Conservation (phyloP, 257 asterid species). For the Petunia secreta region DNA sequence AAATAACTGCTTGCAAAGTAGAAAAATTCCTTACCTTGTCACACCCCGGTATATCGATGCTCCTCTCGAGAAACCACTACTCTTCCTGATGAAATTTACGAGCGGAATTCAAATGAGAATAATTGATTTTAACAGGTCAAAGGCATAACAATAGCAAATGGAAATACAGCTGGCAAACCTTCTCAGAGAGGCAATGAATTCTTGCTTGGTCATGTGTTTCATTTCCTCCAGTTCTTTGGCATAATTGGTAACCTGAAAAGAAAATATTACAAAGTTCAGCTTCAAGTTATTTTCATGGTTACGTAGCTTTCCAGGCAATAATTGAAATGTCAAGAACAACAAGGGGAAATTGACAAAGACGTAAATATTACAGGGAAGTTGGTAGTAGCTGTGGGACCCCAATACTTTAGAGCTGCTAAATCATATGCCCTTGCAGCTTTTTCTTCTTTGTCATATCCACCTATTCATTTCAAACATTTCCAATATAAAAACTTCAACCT, state of each 20-base stretch:
- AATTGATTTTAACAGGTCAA: not conserved
- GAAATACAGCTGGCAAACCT: slow-evolving; percentile 45
- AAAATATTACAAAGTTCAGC: slow-evolving; percentile 18
- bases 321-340: slow-evolving; percentile 11
- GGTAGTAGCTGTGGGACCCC: slow-evolving; percentile 95
- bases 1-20: not conserved
- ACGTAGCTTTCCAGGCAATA: slow-evolving; percentile 24
- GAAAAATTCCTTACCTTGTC: slow-evolving; percentile 57
- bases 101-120: not conserved
- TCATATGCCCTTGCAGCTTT: slow-evolving; percentile 92
- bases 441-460: slow-evolving; percentile 96
- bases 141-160: not conserved
- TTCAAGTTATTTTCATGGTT: not conserved
- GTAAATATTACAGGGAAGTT: slow-evolving; percentile 67
- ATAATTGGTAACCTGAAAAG: slow-evolving; percentile 63
- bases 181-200: slow-evolving; percentile 88
- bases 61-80: slow-evolving; percentile 93
- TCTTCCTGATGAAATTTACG: slow-evolving; percentile 53
- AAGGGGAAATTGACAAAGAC: not conserved
- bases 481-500: not conserved
- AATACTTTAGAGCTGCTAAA: slow-evolving; percentile 89
- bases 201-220: slow-evolving; percentile 80
- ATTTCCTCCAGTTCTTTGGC: slow-evolving; percentile 79
- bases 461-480: slow-evolving; percentile 34
- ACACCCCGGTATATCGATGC: slow-evolving; percentile 92